Conservation (phyloP, 331 rosid species). For the Cucumis variabilis region DNA sequence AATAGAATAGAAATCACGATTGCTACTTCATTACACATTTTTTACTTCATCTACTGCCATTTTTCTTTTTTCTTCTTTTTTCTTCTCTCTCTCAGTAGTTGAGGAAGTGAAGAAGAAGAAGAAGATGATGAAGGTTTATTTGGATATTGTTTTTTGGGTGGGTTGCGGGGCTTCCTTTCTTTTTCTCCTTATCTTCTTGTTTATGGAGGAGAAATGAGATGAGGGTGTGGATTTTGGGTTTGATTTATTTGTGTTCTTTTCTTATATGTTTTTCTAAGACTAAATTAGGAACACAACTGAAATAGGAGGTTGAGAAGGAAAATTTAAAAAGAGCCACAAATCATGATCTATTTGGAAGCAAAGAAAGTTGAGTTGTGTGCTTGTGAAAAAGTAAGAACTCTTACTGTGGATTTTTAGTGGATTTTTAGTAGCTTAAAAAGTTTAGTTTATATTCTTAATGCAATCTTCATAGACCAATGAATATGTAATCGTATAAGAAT, state of each 20-base stretch:
- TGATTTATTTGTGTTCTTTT: constrained; percentile 2
- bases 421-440: not conserved
- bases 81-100: not conserved
- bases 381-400: not conserved
- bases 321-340: constrained; percentile 12
- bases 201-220: constrained; percentile 42
- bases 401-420: not conserved
- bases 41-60: no score
- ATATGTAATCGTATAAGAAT: not conserved
- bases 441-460: not conserved
- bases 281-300: constrained; percentile 54
- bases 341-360: constrained; percentile 39
- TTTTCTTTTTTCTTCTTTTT: not conserved
- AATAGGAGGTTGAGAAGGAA: constrained; percentile 42
- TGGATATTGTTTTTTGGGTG: not conserved
- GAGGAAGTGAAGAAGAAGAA: constrained; percentile 28
- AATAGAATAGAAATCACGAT: no score
- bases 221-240: constrained; percentile 31
- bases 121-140: not conserved
- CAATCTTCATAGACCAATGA: not conserved
- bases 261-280: constrained; percentile 32
- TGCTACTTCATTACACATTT: no score
- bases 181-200: constrained; percentile 9
- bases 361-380: constrained; percentile 36
- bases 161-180: not conserved